Percentiles rank a stretch among this genome's conserved stretches.
Evolutionary conservation across 2,329 filamentous ascomycete species (phyloP).

Genomic region (Cryphonectria parasitica): DNA sequence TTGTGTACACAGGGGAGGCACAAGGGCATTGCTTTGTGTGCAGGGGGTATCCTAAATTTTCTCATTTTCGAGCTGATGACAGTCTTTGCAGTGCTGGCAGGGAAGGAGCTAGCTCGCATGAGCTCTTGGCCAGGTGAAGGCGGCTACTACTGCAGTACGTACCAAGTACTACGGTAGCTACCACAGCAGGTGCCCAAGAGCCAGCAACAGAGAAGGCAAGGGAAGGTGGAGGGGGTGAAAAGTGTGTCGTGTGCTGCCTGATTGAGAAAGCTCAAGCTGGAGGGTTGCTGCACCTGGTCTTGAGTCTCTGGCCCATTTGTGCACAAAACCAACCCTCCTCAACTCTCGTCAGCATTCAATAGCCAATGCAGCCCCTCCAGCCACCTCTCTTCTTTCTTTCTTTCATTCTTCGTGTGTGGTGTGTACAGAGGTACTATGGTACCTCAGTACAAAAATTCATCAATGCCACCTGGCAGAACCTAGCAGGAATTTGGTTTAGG

Average conservation of each 20-base stretch:
- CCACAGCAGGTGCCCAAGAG: not conserved
- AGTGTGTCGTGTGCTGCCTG: not conserved
- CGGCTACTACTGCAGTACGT: not conserved
- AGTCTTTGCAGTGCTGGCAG: not conserved
- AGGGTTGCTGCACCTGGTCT: not conserved
- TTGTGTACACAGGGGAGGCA: not conserved
- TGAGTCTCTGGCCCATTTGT: not conserved
- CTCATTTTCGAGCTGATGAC: not conserved
- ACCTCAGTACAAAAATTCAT: not conserved
- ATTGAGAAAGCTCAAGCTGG: too few species aligned
- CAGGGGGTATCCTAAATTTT: not conserved
- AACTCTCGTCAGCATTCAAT: not conserved
- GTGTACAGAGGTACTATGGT: not conserved
- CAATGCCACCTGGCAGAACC: not conserved
- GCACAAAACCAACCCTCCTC: not conserved
- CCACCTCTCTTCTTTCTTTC: not conserved
- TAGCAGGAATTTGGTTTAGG: conserved; percentile 11
- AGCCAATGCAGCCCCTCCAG: not conserved
- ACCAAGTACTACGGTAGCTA: not conserved
- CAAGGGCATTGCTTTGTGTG: not conserved
- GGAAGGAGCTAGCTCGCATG: not conserved
- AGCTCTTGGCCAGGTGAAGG: not conserved
- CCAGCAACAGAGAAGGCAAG: not conserved
- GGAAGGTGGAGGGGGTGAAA: too few species aligned
- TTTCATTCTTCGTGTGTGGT: not conserved